These are phyloP conservation scores for Peziza echinospora DNA, from an alignment of 495 filamentous ascomycete species.

Conservation along the genomic window DNA sequence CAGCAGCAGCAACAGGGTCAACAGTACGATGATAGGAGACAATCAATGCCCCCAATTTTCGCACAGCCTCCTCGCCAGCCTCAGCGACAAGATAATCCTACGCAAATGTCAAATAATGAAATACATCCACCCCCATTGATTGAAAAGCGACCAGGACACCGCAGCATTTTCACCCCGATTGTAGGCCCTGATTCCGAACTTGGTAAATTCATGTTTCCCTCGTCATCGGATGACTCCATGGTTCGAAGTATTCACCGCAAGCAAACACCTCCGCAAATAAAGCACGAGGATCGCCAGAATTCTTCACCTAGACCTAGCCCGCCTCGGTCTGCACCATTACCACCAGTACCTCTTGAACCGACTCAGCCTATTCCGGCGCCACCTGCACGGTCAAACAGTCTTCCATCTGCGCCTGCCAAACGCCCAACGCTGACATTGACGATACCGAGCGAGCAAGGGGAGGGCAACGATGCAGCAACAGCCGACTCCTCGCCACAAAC, in stretches of 20 bases:
- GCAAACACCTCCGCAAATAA: neutral
- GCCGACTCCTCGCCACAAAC: conserved; percentile 55
- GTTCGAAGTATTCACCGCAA: neutral
- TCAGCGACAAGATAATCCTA: conserved; percentile 8
- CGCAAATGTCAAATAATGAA: conserved; percentile 10
- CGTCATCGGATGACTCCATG: neutral
- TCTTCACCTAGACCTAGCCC: neutral
- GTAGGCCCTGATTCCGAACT: neutral
- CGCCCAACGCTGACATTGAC: conserved; percentile 77
- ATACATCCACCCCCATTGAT: conserved; percentile 22
- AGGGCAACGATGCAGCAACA: conserved; percentile 49
- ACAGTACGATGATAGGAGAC: conserved; percentile 9
- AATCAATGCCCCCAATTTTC: conserved; percentile 17
- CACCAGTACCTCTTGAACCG: conserved; percentile 43
- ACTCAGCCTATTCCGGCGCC: conserved; percentile 69
- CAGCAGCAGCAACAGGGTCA: conserved; percentile 21
- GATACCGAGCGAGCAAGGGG: conserved; percentile 77
- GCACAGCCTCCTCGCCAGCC: neutral
- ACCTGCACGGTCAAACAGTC: conserved; percentile 40
- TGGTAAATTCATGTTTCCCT: neutral
- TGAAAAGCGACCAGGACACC: conserved; percentile 53
- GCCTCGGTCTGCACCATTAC: neutral
- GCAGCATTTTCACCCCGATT: conserved; percentile 79
- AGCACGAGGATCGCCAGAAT: neutral
- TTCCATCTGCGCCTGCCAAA: conserved; percentile 34